A percentile compares a stretch with the other conserved stretches of the same genome.
Conservation (phyloP, 768 basidiomycete genomes). For the Saitozyma podzolica region DNA sequence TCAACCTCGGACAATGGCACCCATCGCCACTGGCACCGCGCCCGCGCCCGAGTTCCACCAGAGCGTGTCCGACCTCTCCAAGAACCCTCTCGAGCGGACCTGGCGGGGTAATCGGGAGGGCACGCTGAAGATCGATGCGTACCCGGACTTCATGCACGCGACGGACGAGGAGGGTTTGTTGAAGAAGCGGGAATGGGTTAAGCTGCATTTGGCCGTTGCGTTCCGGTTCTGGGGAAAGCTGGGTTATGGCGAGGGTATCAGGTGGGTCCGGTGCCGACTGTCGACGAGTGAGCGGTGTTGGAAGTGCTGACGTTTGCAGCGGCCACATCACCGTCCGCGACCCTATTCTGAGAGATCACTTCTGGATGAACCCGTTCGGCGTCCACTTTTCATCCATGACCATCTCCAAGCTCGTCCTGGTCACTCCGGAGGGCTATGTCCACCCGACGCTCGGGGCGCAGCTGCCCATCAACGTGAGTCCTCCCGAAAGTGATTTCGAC, state of each 20-base stretch:
- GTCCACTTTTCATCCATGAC: slow-evolving; percentile 59
- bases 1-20: slow-evolving; percentile 20
- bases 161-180: slow-evolving; percentile 26
- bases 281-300: slow-evolving; percentile 9
- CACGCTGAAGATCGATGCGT: slow-evolving; percentile 20
- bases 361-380: slow-evolving; percentile 52
- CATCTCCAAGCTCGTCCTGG: slow-evolving; percentile 57
- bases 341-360: slow-evolving; percentile 33
- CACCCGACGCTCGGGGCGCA: slow-evolving; percentile 51
- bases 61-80: slow-evolving; percentile 19
- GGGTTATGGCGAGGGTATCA: slow-evolving; percentile 36
- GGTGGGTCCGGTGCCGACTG: slow-evolving; percentile 24
- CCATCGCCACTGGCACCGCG: slow-evolving; percentile 20
- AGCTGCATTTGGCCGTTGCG: slow-evolving; percentile 31
- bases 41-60: slow-evolving; percentile 15
- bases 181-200: slow-evolving; percentile 35
- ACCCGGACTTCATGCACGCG: slow-evolving; percentile 26
- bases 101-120: slow-evolving; percentile 31
- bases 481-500: too few species aligned
- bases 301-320: background rate
- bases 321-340: slow-evolving; percentile 15
- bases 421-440: slow-evolving; percentile 55
- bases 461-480: slow-evolving; percentile 31
- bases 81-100: slow-evolving; percentile 34
- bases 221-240: slow-evolving; percentile 38